These are phyloP conservation scores for Linum trigynum DNA, from an alignment of 345 rosid species.

Conservation along the genomic window DNA sequence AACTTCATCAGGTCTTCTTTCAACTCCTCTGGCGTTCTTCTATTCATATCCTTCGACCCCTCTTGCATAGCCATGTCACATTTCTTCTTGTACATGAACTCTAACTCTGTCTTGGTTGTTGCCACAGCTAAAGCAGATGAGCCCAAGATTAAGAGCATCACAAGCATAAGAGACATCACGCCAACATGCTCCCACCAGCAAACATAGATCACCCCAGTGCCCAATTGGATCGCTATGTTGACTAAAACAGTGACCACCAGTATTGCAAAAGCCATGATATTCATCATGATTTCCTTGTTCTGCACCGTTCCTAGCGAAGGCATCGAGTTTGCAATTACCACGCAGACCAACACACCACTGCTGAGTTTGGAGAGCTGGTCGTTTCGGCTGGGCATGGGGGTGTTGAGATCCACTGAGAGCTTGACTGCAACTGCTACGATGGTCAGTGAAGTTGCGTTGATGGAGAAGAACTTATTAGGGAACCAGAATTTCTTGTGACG, in stretches of 20 bases:
- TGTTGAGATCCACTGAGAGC: conserved; percentile 80
- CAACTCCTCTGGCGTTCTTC: conserved; percentile 27
- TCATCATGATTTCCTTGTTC: conserved; percentile 37
- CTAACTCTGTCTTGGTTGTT: conserved; percentile 38
- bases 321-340: conserved; percentile 73
- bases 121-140: conserved; percentile 57
- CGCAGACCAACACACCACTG: conserved; percentile 63
- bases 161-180: conserved; percentile 45
- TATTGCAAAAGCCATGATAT: conserved; percentile 59
- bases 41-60: conserved; percentile 28
- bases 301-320: conserved; percentile 81
- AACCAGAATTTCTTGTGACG: conserved; percentile 58
- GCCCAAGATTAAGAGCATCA: conserved; percentile 42
- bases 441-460: conserved; percentile 78
- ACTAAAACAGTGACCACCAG: conserved; percentile 61
- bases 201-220: conserved; percentile 62
- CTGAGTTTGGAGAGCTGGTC: conserved; percentile 90
- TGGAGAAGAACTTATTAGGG: conserved; percentile 57
- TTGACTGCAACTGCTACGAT: conserved; percentile 58
- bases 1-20: conserved; percentile 48
- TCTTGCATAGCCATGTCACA: conserved; percentile 45
- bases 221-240: conserved; percentile 65
- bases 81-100: conserved; percentile 49
- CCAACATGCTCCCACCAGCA: conserved; percentile 53
- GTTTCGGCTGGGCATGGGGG: conserved; percentile 69